Evolutionary conservation across 805 yeast species (phyloP).

Genomic region (Maudiozyma turicensis): DNA sequence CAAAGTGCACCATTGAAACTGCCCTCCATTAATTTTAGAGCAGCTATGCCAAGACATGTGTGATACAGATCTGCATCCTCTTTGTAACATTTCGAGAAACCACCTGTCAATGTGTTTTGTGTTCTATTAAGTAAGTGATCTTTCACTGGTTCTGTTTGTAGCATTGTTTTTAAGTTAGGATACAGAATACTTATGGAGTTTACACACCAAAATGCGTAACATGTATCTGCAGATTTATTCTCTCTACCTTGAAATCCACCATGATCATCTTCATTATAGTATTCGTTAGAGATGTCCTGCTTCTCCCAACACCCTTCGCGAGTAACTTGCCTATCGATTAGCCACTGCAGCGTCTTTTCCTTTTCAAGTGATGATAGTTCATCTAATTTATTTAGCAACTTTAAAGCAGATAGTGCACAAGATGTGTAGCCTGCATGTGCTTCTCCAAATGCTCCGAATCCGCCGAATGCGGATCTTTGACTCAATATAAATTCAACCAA

Average conservation of each 20-base stretch:
- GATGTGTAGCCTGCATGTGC: slow-evolving; percentile 82
- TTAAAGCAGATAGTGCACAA: slow-evolving; percentile 64
- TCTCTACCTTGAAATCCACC: slow-evolving; percentile 85
- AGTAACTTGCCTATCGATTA: slow-evolving; percentile 49
- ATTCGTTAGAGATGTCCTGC: slow-evolving; percentile 25
- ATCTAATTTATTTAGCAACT: slow-evolving; percentile 29
- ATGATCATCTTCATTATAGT: slow-evolving; percentile 38
- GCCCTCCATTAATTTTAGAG: slow-evolving; percentile 33
- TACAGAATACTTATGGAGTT: slow-evolving; percentile 45
- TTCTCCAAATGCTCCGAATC: slow-evolving; percentile 55
- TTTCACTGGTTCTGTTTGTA: slow-evolving; percentile 21
- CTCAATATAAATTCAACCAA: slow-evolving; percentile 33
- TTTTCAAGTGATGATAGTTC: slow-evolving; percentile 14
- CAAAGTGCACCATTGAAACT: slow-evolving; percentile 24
- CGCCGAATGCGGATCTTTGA: slow-evolving; percentile 50
- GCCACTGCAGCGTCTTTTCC: slow-evolving; percentile 44
- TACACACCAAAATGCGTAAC: slow-evolving; percentile 79
- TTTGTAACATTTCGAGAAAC: slow-evolving; percentile 59
- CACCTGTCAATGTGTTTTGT: slow-evolving; percentile 61
- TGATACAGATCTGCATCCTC: slow-evolving; percentile 67
- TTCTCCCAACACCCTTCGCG: slow-evolving; percentile 13
- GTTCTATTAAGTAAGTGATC: slow-evolving; percentile 43
- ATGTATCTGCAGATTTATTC: slow-evolving; percentile 78
- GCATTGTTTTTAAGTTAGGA: slow-evolving; percentile 9
- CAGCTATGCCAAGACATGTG: slow-evolving; percentile 51